These are phyloP conservation scores for Rhynchospora breviuscula DNA, from an alignment of 176 grass and related monocot genomes.

Conservation along the genomic window DNA sequence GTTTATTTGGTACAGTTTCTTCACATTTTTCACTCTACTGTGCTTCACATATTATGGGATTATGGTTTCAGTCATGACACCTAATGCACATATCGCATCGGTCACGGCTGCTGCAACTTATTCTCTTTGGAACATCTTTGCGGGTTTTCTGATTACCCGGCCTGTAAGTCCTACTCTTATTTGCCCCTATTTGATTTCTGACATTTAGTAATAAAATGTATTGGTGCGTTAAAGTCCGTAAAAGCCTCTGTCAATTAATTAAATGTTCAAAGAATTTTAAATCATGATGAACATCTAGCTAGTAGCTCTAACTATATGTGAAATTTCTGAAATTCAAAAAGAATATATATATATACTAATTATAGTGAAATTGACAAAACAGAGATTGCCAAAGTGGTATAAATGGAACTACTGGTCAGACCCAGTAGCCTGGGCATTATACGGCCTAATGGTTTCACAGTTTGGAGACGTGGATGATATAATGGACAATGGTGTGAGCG, in stretches of 20 bases:
- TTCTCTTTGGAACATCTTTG: slow-evolving; percentile 72
- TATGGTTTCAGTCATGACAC: slow-evolving; percentile 71
- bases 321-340: too few relatives aligned
- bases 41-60: slow-evolving; percentile 98
- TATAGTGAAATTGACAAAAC: slow-evolving; percentile 6
- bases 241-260: too few relatives aligned
- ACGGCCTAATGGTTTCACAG: slow-evolving; percentile 23
- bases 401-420: slow-evolving; percentile 32
- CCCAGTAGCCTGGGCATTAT: slow-evolving; percentile 25
- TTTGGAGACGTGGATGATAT: slow-evolving; percentile 19
- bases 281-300: too few relatives aligned
- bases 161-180: slow-evolving; percentile 31
- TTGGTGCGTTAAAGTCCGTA: background rate
- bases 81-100: slow-evolving; percentile 51
- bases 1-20: slow-evolving; percentile 84
- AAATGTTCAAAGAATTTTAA: too few relatives aligned
- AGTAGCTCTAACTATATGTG: too few relatives aligned
- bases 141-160: slow-evolving; percentile 60
- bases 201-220: background rate
- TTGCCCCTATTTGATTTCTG: background rate
- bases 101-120: slow-evolving; percentile 63
- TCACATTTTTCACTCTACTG: slow-evolving; percentile 80
- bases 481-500: slow-evolving; percentile 14
- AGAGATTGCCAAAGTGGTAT: slow-evolving; percentile 31
- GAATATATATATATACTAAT: background rate